Conservation (phyloP, 768 basidiomycete species). For the Flagelloscypha sp. region DNA sequence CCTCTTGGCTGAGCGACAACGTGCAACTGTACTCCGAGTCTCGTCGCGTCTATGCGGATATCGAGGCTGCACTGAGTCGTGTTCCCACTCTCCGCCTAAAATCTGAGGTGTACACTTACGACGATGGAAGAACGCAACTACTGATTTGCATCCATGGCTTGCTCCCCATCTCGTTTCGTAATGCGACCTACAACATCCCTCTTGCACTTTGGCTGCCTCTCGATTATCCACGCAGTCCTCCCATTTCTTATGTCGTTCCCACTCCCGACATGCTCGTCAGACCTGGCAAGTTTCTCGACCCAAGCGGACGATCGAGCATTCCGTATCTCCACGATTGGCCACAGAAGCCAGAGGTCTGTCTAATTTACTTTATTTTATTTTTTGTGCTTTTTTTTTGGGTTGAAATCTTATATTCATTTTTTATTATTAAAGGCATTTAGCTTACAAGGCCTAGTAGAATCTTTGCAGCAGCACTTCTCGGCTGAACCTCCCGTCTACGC, state of each 20-base stretch:
- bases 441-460: conserved; percentile 63
- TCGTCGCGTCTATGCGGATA: conserved; percentile 55
- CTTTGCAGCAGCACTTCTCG: conserved; percentile 79
- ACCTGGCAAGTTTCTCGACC: conserved; percentile 66
- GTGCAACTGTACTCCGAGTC: conserved; percentile 44
- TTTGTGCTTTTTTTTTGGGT: conserved; percentile 11
- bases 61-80: conserved; percentile 48
- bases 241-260: conserved; percentile 87
- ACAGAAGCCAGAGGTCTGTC: conserved; percentile 72
- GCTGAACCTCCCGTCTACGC: conserved; percentile 84
- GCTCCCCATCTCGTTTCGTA: conserved; percentile 75
- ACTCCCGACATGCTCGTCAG: conserved; percentile 86
- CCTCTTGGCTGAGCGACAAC: conserved; percentile 72
- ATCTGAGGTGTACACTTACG: conserved; percentile 83
- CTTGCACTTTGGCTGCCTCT: conserved; percentile 80
- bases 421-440: conserved; percentile 54
- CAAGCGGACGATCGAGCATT: conserved; percentile 64
- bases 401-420: conserved; percentile 9
- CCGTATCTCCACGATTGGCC: conserved; percentile 74
- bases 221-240: conserved; percentile 77
- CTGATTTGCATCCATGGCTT: conserved; percentile 89
- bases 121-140: conserved; percentile 89
- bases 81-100: conserved; percentile 61
- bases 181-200: conserved; percentile 86
- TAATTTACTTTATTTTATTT: conserved; percentile 4